These are phyloP conservation scores for Barnettozyma siamensis DNA, from an alignment of 805 yeast genomes.

Conservation along the genomic window DNA sequence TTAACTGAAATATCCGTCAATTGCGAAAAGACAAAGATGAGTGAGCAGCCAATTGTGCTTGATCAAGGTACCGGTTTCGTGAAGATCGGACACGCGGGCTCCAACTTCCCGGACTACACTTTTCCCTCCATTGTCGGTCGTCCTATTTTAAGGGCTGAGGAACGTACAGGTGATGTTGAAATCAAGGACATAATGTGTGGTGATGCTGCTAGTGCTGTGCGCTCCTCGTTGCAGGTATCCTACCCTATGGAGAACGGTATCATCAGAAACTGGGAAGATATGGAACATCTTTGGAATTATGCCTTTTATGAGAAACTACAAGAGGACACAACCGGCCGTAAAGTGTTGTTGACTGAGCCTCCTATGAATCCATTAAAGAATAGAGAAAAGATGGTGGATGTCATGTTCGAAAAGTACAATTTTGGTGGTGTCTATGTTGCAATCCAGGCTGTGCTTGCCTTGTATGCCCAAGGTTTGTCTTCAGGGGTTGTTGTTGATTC, in stretches of 20 bases:
- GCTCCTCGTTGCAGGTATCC: constrained; percentile 86
- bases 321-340: constrained; percentile 70
- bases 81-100: constrained; percentile 93
- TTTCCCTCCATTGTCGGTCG: constrained; percentile 97
- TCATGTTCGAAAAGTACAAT: constrained; percentile 86
- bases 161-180: constrained; percentile 68
- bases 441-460: constrained; percentile 95
- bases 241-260: constrained; percentile 99
- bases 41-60: constrained; percentile 48
- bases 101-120: constrained; percentile 94
- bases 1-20: not conserved
- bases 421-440: constrained; percentile 94
- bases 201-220: constrained; percentile 84
- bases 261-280: constrained; percentile 96
- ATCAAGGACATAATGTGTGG: constrained; percentile 98
- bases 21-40: constrained; percentile 12
- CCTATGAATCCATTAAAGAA: constrained; percentile 94
- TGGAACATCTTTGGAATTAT: constrained; percentile 98
- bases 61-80: constrained; percentile 99
- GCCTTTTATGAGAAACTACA: constrained; percentile 90
- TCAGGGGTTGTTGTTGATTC: constrained; percentile 98
- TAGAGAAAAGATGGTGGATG: constrained; percentile 86
- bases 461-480: constrained; percentile 93
- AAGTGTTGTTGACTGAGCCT: constrained; percentile 90
- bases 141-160: constrained; percentile 96